Conservation (phyloP, 257 asterid species). For the Leptodermis oblonga region DNA sequence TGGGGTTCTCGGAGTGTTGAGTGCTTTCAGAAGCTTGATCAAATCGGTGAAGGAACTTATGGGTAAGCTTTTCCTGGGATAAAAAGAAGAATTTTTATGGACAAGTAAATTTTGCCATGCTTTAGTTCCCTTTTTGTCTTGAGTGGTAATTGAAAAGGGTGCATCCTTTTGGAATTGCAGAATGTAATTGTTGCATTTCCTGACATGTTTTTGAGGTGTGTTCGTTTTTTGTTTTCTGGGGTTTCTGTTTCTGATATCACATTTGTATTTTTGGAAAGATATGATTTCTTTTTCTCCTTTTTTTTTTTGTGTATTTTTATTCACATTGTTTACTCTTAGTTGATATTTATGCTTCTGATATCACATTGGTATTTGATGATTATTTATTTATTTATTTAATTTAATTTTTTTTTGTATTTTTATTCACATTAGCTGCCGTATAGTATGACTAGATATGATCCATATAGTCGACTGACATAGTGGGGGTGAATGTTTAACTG, state of each 20-base stretch:
- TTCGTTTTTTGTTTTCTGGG: not conserved
- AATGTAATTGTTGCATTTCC: not conserved
- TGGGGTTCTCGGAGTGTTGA: constrained; percentile 98
- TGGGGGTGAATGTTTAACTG: too few species aligned
- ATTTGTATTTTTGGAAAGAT: not conserved
- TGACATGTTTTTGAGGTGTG: not conserved
- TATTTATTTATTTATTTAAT: too few species aligned
- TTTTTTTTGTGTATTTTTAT: not conserved
- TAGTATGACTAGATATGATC: too few species aligned
- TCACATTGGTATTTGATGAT: too few species aligned
- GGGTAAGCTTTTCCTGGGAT: constrained; percentile 35
- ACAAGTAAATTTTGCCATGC: not conserved
- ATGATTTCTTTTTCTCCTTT: too few species aligned
- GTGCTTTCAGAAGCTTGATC: constrained; percentile 90
- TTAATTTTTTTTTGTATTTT: too few species aligned
- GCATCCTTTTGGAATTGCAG: not conserved
- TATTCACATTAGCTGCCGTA: too few species aligned
- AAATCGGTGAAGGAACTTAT: constrained; percentile 97
- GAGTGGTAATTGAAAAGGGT: not conserved
- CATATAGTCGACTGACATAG: too few species aligned
- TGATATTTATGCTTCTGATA: too few species aligned
- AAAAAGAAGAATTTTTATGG: not conserved
- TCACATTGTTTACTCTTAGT: constrained; percentile 2
- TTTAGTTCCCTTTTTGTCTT: not conserved
- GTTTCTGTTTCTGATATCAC: constrained; percentile 3